phyloP scores from a whole-genome alignment of 108 stramenopile genomes.

The Cyclostephanos tholiformis region DNA sequence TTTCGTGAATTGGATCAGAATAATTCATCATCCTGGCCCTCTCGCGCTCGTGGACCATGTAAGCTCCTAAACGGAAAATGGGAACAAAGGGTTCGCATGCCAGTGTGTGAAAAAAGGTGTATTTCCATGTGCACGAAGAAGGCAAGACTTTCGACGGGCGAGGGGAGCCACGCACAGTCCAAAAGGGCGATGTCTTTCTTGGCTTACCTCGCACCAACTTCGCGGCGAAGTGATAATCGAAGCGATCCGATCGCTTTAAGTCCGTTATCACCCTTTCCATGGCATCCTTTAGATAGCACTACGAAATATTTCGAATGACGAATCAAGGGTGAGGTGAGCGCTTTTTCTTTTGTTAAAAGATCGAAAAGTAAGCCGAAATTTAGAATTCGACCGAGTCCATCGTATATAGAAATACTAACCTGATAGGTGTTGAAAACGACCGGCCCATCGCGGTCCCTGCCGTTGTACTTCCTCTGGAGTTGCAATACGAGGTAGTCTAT shows the following conservation, averaged over 20 bases:
- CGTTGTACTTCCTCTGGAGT: conserved; percentile 82
- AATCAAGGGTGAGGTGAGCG: not conserved
- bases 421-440: conserved; percentile 92
- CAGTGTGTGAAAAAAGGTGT: too few relatives aligned
- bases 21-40: conserved; percentile 62
- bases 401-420: not conserved
- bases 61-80: conserved; percentile 67
- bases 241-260: conserved; percentile 82
- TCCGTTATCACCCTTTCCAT: conserved; percentile 69
- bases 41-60: conserved; percentile 92
- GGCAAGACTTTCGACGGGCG: too few relatives aligned
- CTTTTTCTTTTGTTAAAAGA: not conserved
- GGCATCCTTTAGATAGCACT: conserved; percentile 93
- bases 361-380: conserved; percentile 2
- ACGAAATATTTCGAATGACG: not conserved
- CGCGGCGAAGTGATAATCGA: conserved; percentile 82
- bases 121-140: too few relatives aligned
- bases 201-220: conserved; percentile 92
- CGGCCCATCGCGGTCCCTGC: conserved; percentile 54
- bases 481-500: conserved; percentile 89
- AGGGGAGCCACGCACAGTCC: too few relatives aligned
- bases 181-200: not conserved
- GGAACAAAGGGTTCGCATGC: not conserved
- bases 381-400: not conserved
- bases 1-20: conserved; percentile 80